Conservation (phyloP, 306 rosid genomes). For the Comarum palustre region DNA sequence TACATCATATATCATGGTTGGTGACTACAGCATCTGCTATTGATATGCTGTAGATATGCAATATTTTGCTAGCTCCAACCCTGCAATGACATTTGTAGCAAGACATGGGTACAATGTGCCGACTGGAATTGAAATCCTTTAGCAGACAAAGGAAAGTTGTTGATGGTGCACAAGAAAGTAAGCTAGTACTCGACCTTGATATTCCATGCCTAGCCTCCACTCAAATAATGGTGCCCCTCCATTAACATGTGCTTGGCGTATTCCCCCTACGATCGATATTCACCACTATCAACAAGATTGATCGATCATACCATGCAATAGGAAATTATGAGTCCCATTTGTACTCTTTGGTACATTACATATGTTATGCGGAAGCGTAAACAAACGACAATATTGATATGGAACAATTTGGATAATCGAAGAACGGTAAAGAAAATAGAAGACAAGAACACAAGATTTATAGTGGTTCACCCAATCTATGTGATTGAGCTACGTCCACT, state of each 20-base stretch:
- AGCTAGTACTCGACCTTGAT: slow-evolving; percentile 16
- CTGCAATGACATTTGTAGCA: slow-evolving; percentile 19
- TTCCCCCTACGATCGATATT: slow-evolving; percentile 15
- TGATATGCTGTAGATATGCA: slow-evolving; percentile 12
- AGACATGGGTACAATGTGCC: slow-evolving; percentile 20
- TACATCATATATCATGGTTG: slow-evolving; percentile 14
- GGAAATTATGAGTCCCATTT: not conserved
- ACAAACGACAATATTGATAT: no score
- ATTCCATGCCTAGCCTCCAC: slow-evolving; percentile 29
- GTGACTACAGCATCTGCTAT: slow-evolving; percentile 26
- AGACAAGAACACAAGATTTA: no score
- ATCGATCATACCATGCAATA: not conserved
- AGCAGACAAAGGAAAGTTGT: slow-evolving; percentile 24
- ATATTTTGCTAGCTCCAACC: slow-evolving; percentile 15
- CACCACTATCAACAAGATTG: not conserved
- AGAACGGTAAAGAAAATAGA: no score
- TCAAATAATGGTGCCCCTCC: slow-evolving; percentile 38
- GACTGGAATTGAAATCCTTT: slow-evolving; percentile 18
- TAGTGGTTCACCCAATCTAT: no score
- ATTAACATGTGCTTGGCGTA: slow-evolving; percentile 25
- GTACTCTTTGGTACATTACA: slow-evolving; percentile 4
- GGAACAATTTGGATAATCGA: no score
- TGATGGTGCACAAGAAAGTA: slow-evolving; percentile 40
- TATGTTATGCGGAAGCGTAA: no score
- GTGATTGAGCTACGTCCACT: no score